Evolutionary conservation across 2,329 filamentous ascomycete species (phyloP).

Genomic region (Beauveria sp.): DNA sequence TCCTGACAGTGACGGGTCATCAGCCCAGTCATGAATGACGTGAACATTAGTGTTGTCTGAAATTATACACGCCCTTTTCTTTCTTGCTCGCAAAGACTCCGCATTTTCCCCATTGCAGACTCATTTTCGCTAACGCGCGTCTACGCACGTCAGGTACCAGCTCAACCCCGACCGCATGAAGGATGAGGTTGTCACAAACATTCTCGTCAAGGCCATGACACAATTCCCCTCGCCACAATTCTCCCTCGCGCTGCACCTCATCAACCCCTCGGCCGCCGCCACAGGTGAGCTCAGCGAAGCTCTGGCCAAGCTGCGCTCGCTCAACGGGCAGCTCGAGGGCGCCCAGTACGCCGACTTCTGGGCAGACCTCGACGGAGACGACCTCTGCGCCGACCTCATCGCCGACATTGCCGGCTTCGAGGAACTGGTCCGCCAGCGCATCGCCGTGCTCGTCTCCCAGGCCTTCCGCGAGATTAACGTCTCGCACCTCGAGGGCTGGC

Average conservation of each 20-base stretch:
- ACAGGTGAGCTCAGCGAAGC: slow-evolving; percentile 78
- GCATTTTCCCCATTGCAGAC: background rate
- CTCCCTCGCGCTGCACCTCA: slow-evolving; percentile 85
- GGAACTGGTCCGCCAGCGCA: slow-evolving; percentile 83
- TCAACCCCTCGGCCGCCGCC: slow-evolving; percentile 66
- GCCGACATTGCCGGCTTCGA: slow-evolving; percentile 94
- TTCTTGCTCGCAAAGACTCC: background rate
- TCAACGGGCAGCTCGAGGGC: slow-evolving; percentile 81
- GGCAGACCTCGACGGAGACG: slow-evolving; percentile 84
- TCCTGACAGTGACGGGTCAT: slow-evolving; percentile 58
- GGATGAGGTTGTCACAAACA: slow-evolving; percentile 96
- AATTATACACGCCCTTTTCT: background rate
- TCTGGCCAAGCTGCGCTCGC: slow-evolving; percentile 73
- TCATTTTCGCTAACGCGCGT: background rate
- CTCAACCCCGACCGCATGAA: slow-evolving; percentile 98
- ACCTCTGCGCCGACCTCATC: slow-evolving; percentile 90
- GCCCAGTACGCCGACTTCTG: slow-evolving; percentile 91
- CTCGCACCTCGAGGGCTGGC: slow-evolving; percentile 63
- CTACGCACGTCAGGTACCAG: slow-evolving; percentile 65
- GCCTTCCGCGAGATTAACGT: slow-evolving; percentile 67
- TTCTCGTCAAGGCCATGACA: slow-evolving; percentile 95
- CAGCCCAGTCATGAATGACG: slow-evolving; percentile 55
- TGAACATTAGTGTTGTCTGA: slow-evolving; percentile 32
- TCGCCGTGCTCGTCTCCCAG: slow-evolving; percentile 79
- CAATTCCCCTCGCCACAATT: slow-evolving; percentile 97